A percentile compares a stretch with the other conserved stretches of the same genome.
These are phyloP conservation scores for Datisca glomerata DNA, from an alignment of 306 rosid species.

Conservation along the genomic window DNA sequence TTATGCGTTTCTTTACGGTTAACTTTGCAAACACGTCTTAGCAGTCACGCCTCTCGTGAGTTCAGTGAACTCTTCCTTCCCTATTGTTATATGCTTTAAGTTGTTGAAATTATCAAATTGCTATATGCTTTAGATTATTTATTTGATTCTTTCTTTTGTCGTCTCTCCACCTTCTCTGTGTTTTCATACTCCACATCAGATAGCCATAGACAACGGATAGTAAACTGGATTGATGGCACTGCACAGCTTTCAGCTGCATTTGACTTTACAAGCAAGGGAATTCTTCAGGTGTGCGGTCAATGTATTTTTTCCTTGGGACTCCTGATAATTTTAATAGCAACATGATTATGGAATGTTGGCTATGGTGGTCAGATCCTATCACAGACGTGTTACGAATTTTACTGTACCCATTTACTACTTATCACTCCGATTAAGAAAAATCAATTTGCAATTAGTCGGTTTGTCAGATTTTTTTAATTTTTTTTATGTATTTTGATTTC, in stretches of 20 bases:
- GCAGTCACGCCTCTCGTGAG: not conserved
- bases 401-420: too few species aligned
- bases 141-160: too few species aligned
- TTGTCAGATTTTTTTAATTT: too few species aligned
- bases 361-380: not conserved
- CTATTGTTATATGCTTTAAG: not conserved
- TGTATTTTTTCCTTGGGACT: not conserved
- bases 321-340: too few species aligned
- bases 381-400: not conserved
- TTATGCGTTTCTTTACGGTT: too few species aligned
- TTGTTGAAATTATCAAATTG: not conserved
- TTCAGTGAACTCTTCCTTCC: not conserved
- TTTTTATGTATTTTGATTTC: too few species aligned
- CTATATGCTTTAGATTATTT: too few species aligned
- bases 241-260: conserved; percentile 84
- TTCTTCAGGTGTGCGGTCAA: conserved; percentile 60
- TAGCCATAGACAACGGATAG: conserved; percentile 64
- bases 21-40: not conserved
- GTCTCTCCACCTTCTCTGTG: too few species aligned
- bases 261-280: conserved; percentile 95
- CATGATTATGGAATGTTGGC: not conserved
- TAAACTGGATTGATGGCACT: conserved; percentile 77
- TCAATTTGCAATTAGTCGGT: too few species aligned
- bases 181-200: conserved; percentile 29
- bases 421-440: too few species aligned